These are phyloP conservation scores for Russula sp. DNA, from an alignment of 768 basidiomycete genomes.

Conservation along the genomic window DNA sequence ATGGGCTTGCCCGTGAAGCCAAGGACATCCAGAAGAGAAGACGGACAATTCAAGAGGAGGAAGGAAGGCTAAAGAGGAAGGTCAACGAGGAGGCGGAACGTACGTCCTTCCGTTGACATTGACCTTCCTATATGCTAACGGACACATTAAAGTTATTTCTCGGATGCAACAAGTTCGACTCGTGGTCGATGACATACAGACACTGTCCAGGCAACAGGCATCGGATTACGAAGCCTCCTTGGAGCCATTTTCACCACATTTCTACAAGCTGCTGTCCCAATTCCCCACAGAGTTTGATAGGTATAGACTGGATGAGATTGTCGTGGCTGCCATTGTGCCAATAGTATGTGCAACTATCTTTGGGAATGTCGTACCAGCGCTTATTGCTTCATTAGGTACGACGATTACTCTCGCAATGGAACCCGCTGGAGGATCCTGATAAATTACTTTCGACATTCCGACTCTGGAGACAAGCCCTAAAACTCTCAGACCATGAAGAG, in stretches of 20 bases:
- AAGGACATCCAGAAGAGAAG: conserved; percentile 77
- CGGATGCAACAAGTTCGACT: conserved; percentile 75
- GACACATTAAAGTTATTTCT: conserved; percentile 57
- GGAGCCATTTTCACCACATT: conserved; percentile 66
- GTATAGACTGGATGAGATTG: conserved; percentile 84
- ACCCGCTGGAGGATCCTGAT: conserved; percentile 76
- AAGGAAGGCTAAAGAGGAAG: conserved; percentile 61
- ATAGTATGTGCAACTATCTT: conserved; percentile 41
- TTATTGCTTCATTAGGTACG: conserved; percentile 47
- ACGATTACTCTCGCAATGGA: conserved; percentile 72
- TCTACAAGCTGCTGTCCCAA: conserved; percentile 68
- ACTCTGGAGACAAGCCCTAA: conserved; percentile 66
- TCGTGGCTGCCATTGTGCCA: conserved; percentile 89
- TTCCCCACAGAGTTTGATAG: conserved; percentile 71
- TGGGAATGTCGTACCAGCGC: neutral
- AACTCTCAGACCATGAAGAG: conserved; percentile 51
- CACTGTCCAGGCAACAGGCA: conserved; percentile 60
- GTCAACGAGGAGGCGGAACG: conserved; percentile 76
- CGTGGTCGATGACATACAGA: conserved; percentile 67
- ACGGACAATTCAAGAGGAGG: conserved; percentile 68
- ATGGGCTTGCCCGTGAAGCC: conserved; percentile 88
- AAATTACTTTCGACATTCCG: conserved; percentile 62
- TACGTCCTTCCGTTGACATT: conserved; percentile 39
- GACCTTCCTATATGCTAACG: conserved; percentile 8
- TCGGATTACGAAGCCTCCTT: conserved; percentile 69